Conservation (phyloP, 2,329 filamentous ascomycete species). For the Cladosporium sp. region DNA sequence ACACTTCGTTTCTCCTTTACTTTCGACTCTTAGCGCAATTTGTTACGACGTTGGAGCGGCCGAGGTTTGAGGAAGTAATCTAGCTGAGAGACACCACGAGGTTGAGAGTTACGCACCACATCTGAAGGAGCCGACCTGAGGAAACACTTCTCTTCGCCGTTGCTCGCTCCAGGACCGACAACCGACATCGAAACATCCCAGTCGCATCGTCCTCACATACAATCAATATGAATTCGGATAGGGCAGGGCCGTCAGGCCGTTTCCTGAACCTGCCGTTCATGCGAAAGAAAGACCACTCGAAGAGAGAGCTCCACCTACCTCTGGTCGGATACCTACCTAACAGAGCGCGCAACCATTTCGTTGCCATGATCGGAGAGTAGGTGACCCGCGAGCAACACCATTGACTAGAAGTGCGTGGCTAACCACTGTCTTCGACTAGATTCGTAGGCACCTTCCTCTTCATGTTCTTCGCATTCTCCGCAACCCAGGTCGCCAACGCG, state of each 20-base stretch:
- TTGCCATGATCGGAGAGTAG: slow-evolving; percentile 42
- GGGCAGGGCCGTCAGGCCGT: slow-evolving; percentile 4
- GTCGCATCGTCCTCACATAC: too few species aligned
- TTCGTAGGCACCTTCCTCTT: slow-evolving; percentile 43
- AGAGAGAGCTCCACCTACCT: slow-evolving; percentile 33
- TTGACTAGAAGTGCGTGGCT: too few species aligned
- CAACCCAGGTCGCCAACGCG: slow-evolving; percentile 37
- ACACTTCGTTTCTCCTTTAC: neutral
- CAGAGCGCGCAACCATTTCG: slow-evolving; percentile 36
- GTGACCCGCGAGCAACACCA: too few species aligned
- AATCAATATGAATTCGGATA: slow-evolving; percentile 5
- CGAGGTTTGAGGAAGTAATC: neutral
- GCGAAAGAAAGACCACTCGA: slow-evolving; percentile 28
- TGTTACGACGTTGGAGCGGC: neutral
- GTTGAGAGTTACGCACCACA: neutral
- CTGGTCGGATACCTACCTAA: slow-evolving; percentile 41
- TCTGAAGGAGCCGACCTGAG: neutral
- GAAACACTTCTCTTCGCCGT: neutral
- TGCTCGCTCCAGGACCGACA: too few species aligned
- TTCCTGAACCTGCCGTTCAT: slow-evolving; percentile 36
- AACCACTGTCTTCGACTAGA: neutral
- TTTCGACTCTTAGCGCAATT: neutral
- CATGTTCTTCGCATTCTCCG: slow-evolving; percentile 37
- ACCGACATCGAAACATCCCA: too few species aligned
- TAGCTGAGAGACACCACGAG: neutral